phyloP scores from a whole-genome alignment of 805 yeast genomes.

The Diddensiella transvaalensis region DNA sequence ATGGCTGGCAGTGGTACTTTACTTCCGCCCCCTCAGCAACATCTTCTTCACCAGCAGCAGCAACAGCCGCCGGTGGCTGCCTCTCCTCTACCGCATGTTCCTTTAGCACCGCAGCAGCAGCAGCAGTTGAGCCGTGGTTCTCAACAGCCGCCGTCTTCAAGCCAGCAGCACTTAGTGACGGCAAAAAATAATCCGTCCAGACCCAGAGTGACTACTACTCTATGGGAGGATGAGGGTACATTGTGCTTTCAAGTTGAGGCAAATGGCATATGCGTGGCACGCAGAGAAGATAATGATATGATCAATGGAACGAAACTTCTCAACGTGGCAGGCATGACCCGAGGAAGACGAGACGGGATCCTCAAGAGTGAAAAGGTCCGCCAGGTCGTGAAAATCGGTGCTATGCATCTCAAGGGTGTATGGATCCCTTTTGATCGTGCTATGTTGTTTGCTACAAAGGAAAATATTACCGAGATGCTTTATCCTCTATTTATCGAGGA shows the following conservation, averaged over 20 bases:
- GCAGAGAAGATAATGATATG: constrained; percentile 83
- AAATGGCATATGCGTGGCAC: constrained; percentile 71
- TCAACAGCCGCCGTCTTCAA: not conserved
- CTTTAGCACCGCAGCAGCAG: not conserved
- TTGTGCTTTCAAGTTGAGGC: constrained; percentile 84
- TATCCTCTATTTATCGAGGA: constrained; percentile 73
- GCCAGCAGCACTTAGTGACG: not conserved
- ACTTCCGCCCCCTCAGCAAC: not conserved
- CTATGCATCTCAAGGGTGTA: constrained; percentile 85
- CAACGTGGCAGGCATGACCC: constrained; percentile 82
- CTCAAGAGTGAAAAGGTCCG: constrained; percentile 71
- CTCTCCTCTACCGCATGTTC: not conserved
- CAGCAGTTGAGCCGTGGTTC: too few species aligned
- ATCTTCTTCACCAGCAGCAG: not conserved
- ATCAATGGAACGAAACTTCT: constrained; percentile 80
- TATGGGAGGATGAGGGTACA: constrained; percentile 88
- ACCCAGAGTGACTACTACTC: constrained; percentile 72
- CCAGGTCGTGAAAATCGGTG: constrained; percentile 80
- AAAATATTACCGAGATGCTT: constrained; percentile 63
- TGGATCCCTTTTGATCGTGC: constrained; percentile 90
- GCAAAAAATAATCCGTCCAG: not conserved
- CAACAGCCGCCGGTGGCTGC: too few species aligned
- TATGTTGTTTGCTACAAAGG: constrained; percentile 73
- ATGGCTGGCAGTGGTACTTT: too few species aligned
- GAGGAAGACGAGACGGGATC: constrained; percentile 84